Conservation (phyloP, 1,284 basidiomycete species). For the Ceratobasidium sp. region DNA sequence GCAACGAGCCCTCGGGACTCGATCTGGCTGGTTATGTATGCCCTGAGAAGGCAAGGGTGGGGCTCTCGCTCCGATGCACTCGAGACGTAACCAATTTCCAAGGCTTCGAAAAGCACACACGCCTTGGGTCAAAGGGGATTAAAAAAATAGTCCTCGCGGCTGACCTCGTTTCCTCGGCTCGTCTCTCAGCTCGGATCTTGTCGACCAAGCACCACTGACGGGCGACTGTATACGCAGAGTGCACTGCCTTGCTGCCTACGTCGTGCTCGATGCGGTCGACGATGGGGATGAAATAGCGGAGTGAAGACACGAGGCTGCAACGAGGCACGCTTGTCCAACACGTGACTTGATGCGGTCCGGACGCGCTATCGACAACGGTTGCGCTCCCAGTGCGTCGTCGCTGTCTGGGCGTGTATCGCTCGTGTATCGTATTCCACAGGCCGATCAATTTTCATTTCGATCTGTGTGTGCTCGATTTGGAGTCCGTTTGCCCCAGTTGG, state of each 20-base stretch:
- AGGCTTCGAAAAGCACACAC: constrained; percentile 15
- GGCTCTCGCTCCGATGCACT: constrained; percentile 12
- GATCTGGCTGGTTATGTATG: constrained; percentile 16
- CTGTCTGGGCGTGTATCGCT: neutral
- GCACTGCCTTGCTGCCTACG: neutral
- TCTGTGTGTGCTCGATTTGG: neutral
- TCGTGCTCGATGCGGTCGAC: constrained; percentile 3
- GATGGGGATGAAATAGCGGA: constrained; percentile 19
- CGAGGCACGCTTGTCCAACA: constrained; percentile 7
- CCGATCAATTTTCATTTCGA: neutral
- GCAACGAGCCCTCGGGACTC: neutral
- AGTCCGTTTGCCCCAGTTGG: neutral
- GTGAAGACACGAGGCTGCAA: constrained; percentile 29
- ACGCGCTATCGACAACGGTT: constrained; percentile 10
- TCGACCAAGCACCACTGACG: neutral
- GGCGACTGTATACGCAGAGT: too few relatives aligned
- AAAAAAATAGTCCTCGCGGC: constrained; percentile 1
- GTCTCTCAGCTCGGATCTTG: constrained; percentile 2
- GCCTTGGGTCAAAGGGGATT: neutral
- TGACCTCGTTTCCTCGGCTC: neutral
- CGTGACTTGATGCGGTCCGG: constrained; percentile 7
- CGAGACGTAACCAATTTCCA: constrained; percentile 2
- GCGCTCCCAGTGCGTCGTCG: too few relatives aligned
- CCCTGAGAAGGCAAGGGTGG: neutral
- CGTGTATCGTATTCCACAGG: neutral